Percentiles rank a stretch among this genome's conserved stretches.
phyloP scores from a whole-genome alignment of 805 yeast genomes.

The Torulaspora franciscae region DNA sequence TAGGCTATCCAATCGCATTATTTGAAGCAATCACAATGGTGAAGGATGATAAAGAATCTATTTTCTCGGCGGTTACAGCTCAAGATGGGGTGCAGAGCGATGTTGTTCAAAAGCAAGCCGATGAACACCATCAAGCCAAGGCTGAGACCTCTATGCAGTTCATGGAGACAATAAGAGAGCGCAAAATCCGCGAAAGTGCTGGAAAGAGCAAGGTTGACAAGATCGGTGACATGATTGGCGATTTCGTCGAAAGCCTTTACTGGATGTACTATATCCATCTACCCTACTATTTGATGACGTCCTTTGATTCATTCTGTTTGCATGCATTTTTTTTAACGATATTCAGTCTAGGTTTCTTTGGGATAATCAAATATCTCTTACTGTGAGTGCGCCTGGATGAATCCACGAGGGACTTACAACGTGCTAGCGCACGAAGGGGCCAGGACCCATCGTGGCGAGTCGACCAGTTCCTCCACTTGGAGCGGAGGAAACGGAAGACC shows the following conservation, averaged over 20 bases:
- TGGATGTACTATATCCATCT: slow-evolving; percentile 45
- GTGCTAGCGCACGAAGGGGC: too few relatives aligned
- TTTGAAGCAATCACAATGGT: neutral
- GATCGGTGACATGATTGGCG: slow-evolving; percentile 24
- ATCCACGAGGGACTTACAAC: too few relatives aligned
- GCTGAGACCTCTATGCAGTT: slow-evolving; percentile 9
- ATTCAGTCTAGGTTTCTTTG: slow-evolving; percentile 39
- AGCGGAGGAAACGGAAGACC: too few relatives aligned
- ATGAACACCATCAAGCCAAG: neutral
- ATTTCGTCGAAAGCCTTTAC: slow-evolving; percentile 32
- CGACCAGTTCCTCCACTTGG: too few relatives aligned
- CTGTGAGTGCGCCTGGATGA: slow-evolving; percentile 18
- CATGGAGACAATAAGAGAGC: slow-evolving; percentile 15
- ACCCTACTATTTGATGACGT: slow-evolving; percentile 43
- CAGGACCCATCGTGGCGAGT: too few relatives aligned
- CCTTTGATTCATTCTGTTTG: slow-evolving; percentile 39
- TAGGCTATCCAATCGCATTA: neutral
- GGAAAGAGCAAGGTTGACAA: slow-evolving; percentile 20
- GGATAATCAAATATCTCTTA: slow-evolving; percentile 33
- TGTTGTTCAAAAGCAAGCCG: neutral
- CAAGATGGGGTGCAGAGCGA: neutral
- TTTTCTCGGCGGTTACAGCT: neutral
- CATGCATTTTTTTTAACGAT: slow-evolving; percentile 38
- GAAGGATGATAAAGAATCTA: neutral
- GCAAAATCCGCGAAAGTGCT: slow-evolving; percentile 10